A percentile compares a stretch with the other conserved stretches of the same genome.
Evolutionary conservation across 2,329 filamentous ascomycete species (phyloP).

Genomic region (Epichloe gansuensis): DNA sequence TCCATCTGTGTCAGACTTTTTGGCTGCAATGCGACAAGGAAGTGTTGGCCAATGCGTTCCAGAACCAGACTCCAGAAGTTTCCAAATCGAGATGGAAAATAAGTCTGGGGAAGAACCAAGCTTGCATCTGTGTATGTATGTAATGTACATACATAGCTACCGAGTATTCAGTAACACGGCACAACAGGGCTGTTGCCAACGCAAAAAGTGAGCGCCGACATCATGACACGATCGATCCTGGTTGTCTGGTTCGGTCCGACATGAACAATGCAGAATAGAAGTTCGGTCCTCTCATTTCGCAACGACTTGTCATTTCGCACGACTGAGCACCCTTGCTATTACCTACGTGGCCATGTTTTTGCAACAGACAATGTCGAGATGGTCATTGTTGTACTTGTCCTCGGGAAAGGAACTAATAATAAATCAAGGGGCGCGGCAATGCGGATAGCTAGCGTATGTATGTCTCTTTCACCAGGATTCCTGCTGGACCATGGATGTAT

Average conservation of each 20-base stretch:
- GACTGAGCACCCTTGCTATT: neutral
- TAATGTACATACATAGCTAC: too few species aligned
- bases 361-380: neutral
- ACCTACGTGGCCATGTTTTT: neutral
- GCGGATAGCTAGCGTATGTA: neutral
- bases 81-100: neutral
- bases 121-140: neutral
- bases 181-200: too few species aligned
- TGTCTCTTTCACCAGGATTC: neutral
- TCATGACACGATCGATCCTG: too few species aligned
- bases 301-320: neutral
- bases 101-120: neutral
- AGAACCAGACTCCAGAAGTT: neutral
- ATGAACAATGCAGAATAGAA: too few species aligned
- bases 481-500: too few species aligned
- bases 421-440: neutral
- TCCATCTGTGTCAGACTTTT: too few species aligned
- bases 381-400: neutral
- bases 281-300: too few species aligned
- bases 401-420: too few species aligned
- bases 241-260: too few species aligned
- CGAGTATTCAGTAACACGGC: too few species aligned
- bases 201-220: too few species aligned
- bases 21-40: neutral
- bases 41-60: neutral